Base-by-base conservation (phyloP, 139 green algal genomes). In the Coelastrella sp. region DNA sequence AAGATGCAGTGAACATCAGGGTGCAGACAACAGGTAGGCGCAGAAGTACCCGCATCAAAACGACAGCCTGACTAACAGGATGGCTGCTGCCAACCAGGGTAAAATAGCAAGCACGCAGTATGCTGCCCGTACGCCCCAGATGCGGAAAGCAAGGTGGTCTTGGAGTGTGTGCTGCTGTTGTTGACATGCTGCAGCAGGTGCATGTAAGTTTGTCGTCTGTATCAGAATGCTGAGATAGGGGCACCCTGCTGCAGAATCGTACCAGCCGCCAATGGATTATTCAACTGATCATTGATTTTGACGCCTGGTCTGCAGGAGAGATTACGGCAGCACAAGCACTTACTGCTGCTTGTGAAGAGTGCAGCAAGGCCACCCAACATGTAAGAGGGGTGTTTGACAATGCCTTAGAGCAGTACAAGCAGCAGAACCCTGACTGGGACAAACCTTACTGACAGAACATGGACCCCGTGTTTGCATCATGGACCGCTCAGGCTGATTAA, bases 11-110 rank as follows among this genome's bases (percentile, higher is more conserved):
- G 12, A 97, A 98, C 90, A 85, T 98, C 12, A 91, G 97, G 6
- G 94, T 98, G 7, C 97, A 98, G 81, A 98, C 96, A 25, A 97
- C 94, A 93, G 95, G 95, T 96, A 49, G 49, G 92, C 56, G 27
- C 25, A 58, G 10, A 22, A 57, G 24, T 58, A 25, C 70, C 19
- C 20, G 22, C 70, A 70, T 70, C 63, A 70, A 17, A 14, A 70
- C 12, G 63, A 7, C 17, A 19, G 17, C 73, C 17, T 27, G 14
- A 78, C 72, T 19, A 35, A 19, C 72, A 78, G 72, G 14, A 78
- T 49, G 35, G 35, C 35, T 49, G 35, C 35, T 49, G 35, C 35
- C 35, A 49, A 49, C 35, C 35, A 49, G 35, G 35, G 35, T 49
- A 49, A 49, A 1, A 49, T 49, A 49, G 35, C 35, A 49, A 49